These are phyloP conservation scores for Haematococcus lacustris DNA, from an alignment of 139 green algal species.

Conservation along the genomic window DNA sequence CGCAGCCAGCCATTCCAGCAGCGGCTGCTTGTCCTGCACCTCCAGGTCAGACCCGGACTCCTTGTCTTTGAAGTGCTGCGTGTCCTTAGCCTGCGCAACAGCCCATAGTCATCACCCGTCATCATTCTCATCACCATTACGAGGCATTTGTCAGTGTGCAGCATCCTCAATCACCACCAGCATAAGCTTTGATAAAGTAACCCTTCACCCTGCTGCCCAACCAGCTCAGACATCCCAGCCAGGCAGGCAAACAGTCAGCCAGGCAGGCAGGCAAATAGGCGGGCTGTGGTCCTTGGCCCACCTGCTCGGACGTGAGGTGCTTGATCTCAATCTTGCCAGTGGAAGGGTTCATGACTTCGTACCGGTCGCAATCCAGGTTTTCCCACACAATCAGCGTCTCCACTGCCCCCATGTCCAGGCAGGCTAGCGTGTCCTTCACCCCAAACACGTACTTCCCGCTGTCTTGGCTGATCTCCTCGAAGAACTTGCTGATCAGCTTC, in stretches of 20 bases:
- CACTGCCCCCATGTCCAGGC: slow-evolving; percentile 97
- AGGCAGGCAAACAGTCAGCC: too few species aligned
- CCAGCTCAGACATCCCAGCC: slow-evolving; percentile 79
- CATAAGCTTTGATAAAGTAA: neutral
- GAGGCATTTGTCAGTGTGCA: too few species aligned
- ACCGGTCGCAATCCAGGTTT: slow-evolving; percentile 69
- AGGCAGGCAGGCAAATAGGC: too few species aligned
- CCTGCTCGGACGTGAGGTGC: slow-evolving; percentile 84
- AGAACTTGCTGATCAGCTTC: slow-evolving; percentile 84
- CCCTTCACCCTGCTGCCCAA: slow-evolving; percentile 64
- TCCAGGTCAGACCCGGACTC: slow-evolving; percentile 81
- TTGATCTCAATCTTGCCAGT: slow-evolving; percentile 63
- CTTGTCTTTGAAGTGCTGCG: slow-evolving; percentile 80
- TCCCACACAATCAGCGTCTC: slow-evolving; percentile 99
- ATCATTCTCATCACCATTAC: too few species aligned
- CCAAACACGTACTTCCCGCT: slow-evolving; percentile 92
- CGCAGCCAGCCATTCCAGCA: slow-evolving; percentile 97
- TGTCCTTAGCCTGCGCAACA: slow-evolving; percentile 44
- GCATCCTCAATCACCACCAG: too few species aligned
- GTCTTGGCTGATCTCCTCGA: slow-evolving; percentile 96
- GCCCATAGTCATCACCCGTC: too few species aligned
- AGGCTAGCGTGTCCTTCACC: slow-evolving; percentile 89
- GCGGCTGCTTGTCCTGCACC: slow-evolving; percentile 78
- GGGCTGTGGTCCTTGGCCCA: too few species aligned
- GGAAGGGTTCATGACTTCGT: slow-evolving; percentile 67